phyloP scores from a whole-genome alignment of 768 basidiomycete genomes.

The Naganishia randhawae region DNA sequence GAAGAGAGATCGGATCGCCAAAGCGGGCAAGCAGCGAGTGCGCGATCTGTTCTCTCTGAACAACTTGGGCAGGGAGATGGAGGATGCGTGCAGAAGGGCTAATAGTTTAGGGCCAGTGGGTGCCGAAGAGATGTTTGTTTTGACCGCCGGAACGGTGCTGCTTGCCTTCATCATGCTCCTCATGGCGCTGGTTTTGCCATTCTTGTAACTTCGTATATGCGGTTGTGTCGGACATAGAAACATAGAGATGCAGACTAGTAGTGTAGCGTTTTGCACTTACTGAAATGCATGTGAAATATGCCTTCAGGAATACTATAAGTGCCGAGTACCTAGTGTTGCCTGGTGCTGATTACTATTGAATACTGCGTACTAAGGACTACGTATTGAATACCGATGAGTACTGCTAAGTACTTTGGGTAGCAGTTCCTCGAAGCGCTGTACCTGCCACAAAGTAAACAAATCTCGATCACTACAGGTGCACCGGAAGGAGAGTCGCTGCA shows the following conservation, averaged over 20 bases:
- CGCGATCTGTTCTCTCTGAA: slow-evolving; percentile 68
- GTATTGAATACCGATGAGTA: no score
- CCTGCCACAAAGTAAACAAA: slow-evolving; percentile 12
- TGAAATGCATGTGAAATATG: no score
- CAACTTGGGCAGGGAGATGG: slow-evolving; percentile 45
- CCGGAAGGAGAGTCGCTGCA: no score
- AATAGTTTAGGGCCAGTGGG: slow-evolving; percentile 32
- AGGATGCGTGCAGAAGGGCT: slow-evolving; percentile 40
- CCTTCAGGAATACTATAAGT: no score
- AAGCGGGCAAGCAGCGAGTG: slow-evolving; percentile 63
- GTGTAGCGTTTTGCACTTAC: no score
- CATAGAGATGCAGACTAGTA: no score
- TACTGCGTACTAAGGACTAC: no score
- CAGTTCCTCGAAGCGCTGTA: no score
- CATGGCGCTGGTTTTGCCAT: slow-evolving; percentile 16
- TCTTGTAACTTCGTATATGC: not conserved
- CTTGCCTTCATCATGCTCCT: slow-evolving; percentile 14
- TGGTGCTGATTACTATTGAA: no score
- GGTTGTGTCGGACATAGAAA: no score
- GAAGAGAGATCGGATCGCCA: slow-evolving; percentile 57
- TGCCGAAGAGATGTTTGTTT: slow-evolving; percentile 18
- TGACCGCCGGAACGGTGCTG: slow-evolving; percentile 21
- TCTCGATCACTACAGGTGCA: not conserved
- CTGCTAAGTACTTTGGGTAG: no score
- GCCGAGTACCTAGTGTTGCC: no score